Conservation (phyloP, 257 asterid species). For the Przewalskia tangutica region DNA sequence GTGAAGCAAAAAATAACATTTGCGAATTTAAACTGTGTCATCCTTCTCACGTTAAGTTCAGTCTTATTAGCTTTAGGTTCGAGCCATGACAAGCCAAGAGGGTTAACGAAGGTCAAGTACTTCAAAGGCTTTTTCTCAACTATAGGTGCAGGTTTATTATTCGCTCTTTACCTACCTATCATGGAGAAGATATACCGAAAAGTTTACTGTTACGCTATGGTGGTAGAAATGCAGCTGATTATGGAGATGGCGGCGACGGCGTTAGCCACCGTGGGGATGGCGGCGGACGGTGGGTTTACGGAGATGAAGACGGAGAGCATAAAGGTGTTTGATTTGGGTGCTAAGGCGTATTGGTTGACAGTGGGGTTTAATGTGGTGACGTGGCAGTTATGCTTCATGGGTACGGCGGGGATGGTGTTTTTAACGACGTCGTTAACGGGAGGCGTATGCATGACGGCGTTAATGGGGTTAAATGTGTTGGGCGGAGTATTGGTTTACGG, state of each 20-base stretch:
- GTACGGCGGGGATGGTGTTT: conserved; percentile 82
- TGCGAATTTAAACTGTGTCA: conserved; percentile 48
- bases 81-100: conserved; percentile 31
- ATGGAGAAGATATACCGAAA: conserved; percentile 52
- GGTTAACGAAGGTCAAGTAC: conserved; percentile 23
- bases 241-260: conserved; percentile 55
- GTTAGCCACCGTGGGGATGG: conserved; percentile 41
- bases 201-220: conserved; percentile 62
- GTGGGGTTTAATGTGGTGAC: conserved; percentile 26
- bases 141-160: conserved; percentile 52
- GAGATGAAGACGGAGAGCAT: conserved; percentile 38
- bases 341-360: conserved; percentile 41
- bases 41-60: conserved; percentile 55
- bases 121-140: conserved; percentile 46
- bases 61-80: conserved; percentile 39
- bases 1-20: conserved; percentile 52
- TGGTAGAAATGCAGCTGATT: conserved; percentile 69
- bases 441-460: conserved; percentile 76
- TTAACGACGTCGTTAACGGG: conserved; percentile 71
- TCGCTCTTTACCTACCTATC: conserved; percentile 56
- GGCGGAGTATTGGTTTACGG: conserved; percentile 56
- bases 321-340: conserved; percentile 40
- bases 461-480: conserved; percentile 44
- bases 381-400: conserved; percentile 76
- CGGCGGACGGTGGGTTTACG: conserved; percentile 30